Evolutionary conservation across 2,329 filamentous ascomycete genomes (phyloP), one percentile per base, ranked within the genome.

Genomic region (Fusarium liriodendri): DNA sequence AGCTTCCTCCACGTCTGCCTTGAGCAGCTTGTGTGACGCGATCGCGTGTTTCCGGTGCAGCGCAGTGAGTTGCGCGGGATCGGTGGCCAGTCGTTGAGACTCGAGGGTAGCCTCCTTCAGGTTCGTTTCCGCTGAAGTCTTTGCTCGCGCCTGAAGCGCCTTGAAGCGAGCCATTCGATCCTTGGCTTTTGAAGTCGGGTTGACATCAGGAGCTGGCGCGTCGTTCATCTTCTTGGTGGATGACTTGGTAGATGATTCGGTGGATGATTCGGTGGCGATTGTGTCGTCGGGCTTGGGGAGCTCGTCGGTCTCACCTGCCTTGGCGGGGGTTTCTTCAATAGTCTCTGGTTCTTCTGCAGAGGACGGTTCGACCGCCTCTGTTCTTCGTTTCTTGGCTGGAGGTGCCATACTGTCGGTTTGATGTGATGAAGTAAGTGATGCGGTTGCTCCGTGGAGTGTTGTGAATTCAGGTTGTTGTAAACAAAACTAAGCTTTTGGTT

Each of bases 1-100:
- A 0, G 89, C 87, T 20, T 94, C 94, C 82, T 95, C 94, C 2
- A 95, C 92, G 78, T 98, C 95, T 5, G 95, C 94, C 85, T 98
- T 98, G 50, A 98, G 89, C 0, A 99, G 90, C 80, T 98, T 99
- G 82, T 98, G 95, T 7, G 93, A 92, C 22, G 97, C 96, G 75
- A 97, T 92, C 64, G 94, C 95, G 78, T 95, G 94, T 79, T 95
- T 95, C 71, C 95, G 93, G 73, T 93, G 91, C n/a, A 98, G 86
- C 2, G 94, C 89, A 2, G 91, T 91, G 58, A 98, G 89, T 71
- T 96, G 89, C 5, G 89, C 89, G 6, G 95, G 94, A 80, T 98
- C 95, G 29, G 92, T 91, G 5, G 93, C 89, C 60, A 95, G 87
- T 47, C 95, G 92, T 79, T 95, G 93, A 18, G 94, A 93, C 84